Percentiles rank a stretch among this genome's conserved stretches.
These are phyloP conservation scores for Euphorbia peplus DNA, from an alignment of 345 rosid species.

Conservation along the genomic window DNA sequence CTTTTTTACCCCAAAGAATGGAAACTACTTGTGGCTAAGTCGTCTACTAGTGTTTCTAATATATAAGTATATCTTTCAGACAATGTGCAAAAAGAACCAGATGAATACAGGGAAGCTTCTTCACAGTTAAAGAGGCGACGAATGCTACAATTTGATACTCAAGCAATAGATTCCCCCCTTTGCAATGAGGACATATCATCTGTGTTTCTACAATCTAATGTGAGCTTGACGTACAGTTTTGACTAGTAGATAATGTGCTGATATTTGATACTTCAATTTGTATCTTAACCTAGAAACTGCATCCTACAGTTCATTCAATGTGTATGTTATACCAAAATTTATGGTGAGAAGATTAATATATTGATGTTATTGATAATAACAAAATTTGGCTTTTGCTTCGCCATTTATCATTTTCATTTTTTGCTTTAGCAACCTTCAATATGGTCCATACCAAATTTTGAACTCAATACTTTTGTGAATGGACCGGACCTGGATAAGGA, in stretches of 20 bases:
- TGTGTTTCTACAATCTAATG: conserved; percentile 67
- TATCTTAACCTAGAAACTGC: neutral
- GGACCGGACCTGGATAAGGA: neutral
- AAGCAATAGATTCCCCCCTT: conserved; percentile 42
- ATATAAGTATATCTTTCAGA: conserved; percentile 34
- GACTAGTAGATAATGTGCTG: neutral
- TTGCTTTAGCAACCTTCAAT: neutral
- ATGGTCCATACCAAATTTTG: neutral
- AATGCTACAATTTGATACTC: conserved; percentile 75
- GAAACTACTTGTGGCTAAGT: neutral
- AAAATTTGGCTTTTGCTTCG: no score
- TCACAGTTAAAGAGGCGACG: conserved; percentile 81
- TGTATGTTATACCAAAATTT: neutral
- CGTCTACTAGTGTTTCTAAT: conserved; percentile 18
- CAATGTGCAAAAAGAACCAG: conserved; percentile 45
- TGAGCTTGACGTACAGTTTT: conserved; percentile 29
- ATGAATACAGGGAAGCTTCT: conserved; percentile 43
- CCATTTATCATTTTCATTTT: neutral
- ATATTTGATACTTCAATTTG: neutral
- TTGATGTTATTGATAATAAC: no score
- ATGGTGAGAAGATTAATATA: neutral
- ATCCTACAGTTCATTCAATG: neutral
- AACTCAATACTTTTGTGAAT: neutral
- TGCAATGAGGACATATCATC: conserved; percentile 61
- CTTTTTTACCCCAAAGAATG: neutral